Conservation (phyloP, 495 filamentous ascomycete genomes). For the Aspergillus cristatus region DNA sequence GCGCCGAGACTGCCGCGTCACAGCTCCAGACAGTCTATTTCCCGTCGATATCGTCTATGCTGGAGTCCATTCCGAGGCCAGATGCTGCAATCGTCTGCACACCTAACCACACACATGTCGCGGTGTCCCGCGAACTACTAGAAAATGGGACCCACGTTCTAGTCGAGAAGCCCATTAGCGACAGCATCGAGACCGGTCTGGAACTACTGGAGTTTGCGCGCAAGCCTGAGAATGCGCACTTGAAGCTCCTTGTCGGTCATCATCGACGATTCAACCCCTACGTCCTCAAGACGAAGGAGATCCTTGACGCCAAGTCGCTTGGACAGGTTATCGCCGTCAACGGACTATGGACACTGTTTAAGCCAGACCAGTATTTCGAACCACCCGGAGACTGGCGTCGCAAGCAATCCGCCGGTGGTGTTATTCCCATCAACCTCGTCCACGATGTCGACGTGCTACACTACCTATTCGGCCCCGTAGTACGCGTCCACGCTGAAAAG, state of each 20-base stretch:
- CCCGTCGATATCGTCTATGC: conserved; percentile 29
- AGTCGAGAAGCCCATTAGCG: conserved; percentile 49
- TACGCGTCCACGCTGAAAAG: conserved; percentile 40
- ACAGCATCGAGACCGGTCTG: conserved; percentile 31
- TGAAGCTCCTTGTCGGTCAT: conserved; percentile 49
- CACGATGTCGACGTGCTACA: conserved; percentile 54
- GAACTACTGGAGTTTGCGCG: conserved; percentile 19
- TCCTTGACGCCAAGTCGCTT: conserved; percentile 28
- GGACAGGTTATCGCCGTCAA: conserved; percentile 44
- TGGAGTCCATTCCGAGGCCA: conserved; percentile 25
- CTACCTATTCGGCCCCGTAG: conserved; percentile 46
- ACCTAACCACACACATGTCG: conserved; percentile 49
- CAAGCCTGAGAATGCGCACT: conserved; percentile 14
- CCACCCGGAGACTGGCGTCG: conserved; percentile 40
- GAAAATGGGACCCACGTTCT: conserved; percentile 42
- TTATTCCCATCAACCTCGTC: conserved; percentile 50
- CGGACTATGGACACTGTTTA: conserved; percentile 46
- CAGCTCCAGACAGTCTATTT: conserved; percentile 23
- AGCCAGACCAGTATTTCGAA: conserved; percentile 43
- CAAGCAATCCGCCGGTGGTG: conserved; percentile 30
- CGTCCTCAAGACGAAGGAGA: conserved; percentile 37
- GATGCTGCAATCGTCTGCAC: conserved; percentile 53
- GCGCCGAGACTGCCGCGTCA: conserved; percentile 12
- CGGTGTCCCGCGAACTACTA: conserved; percentile 41
- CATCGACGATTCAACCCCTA: conserved; percentile 55